Base-by-base conservation (phyloP, 2,329 filamentous ascomycete species). In the Colletotrichum simmondsii region DNA sequence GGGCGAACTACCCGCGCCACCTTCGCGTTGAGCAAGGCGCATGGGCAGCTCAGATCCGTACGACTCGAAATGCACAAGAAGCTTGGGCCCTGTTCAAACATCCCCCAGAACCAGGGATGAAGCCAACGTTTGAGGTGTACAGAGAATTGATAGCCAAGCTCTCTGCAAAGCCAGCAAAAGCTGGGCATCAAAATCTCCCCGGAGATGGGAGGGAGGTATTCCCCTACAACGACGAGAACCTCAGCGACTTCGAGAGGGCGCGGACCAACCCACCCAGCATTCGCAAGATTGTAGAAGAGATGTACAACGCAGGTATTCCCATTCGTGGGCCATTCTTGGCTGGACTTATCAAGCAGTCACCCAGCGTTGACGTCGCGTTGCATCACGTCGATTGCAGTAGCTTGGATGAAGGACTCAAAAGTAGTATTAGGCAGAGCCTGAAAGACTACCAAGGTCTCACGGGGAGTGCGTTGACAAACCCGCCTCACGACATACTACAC, bases 241-340 rank as follows among this genome's bases (percentile, higher is more conserved):
- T 86, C 77, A 93, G 86, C 71, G 87, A 91, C n/a, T 89, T 91
- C 67, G 92, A 93, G 70, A 90, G 89, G 75, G 87, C 90, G 52
- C 86, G 90, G n/a, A 83, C 91, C 56, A 83, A 86, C 16, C 90
- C 92, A 1, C 93, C 93, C 2, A 87, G 84, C 1, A 81, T 91
- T 12, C 81, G 86, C 5, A 84, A 88, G 63, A 83, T 95, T 4
- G 93, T 92, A 71, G 78, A 85, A 12, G 83, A 86, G 54, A 93
- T 95, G 90, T 78, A 83, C 14, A 78, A 77, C 1, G 82, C 84
- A 2, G 85, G 86, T 1, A 78, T 92, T 24, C 77, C 76, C 4
- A 72, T 84, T 8, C 72, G 79, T 22, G 26, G 28, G 22, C 49
- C 35, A 24, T 46, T 14, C 11, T 53, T 77, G 26, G 49, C 68